phyloP scores from a whole-genome alignment of 306 rosid species.

The Datisca glomerata region DNA sequence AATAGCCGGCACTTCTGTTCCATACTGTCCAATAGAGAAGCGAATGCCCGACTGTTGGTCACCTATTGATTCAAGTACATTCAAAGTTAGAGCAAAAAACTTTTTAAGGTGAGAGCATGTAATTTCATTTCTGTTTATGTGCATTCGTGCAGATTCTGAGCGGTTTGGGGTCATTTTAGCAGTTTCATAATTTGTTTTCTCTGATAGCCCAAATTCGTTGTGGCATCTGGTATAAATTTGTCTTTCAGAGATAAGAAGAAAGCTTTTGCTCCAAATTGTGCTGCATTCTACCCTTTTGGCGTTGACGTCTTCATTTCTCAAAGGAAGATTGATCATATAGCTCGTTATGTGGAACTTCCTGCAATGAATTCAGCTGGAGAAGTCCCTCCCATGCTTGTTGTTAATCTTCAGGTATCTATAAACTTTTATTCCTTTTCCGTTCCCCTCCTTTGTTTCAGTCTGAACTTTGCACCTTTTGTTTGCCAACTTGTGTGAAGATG shows the following conservation, averaged over 20 bases:
- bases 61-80: conserved; percentile 65
- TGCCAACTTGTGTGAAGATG: too few species aligned
- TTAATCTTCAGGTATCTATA: conserved; percentile 69
- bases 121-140: not conserved
- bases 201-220: too few species aligned
- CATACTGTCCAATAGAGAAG: conserved; percentile 54
- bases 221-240: not conserved
- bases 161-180: not conserved
- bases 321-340: conserved; percentile 77
- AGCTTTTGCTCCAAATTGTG: conserved; percentile 55
- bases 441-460: conserved; percentile 1
- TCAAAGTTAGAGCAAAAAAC: conserved; percentile 79
- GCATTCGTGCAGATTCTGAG: not conserved
- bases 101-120: conserved; percentile 47
- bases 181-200: too few species aligned
- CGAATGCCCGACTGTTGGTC: conserved; percentile 75
- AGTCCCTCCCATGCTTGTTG: conserved; percentile 67
- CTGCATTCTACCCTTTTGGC: conserved; percentile 80
- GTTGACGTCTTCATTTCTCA: conserved; percentile 69
- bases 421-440: not conserved
- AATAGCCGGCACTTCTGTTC: conserved; percentile 58
- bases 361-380: conserved; percentile 48
- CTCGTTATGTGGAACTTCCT: conserved; percentile 92
- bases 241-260: conserved; percentile 87
- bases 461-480: too few species aligned